Base-by-base conservation (phyloP, 2,329 filamentous ascomycete species). In the Penicillium fuscoglaucum region DNA sequence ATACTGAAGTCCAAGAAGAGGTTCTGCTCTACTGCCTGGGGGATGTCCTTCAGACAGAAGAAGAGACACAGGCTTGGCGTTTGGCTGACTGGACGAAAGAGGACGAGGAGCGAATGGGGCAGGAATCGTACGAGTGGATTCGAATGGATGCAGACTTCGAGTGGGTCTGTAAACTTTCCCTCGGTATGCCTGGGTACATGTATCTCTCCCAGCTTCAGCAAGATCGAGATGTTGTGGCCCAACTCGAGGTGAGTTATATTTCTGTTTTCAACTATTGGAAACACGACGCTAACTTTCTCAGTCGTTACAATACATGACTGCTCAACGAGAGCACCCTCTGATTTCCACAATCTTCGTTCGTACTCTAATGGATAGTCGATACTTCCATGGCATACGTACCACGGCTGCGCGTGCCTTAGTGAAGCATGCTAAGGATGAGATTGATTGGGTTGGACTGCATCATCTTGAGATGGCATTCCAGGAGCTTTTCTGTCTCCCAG, bases 91-190 rank as follows among this genome's bases (percentile, higher is more conserved):
- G 93, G 93, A 88, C 90, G 48, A 85, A 89, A 59, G 91, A 96
- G 55, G 91, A 93, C 17, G 93, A 98, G 74, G 84, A 89, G 37
- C 87, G 87, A 68, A 98, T 99, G 93, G 91, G 95, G 57, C 87
- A 92, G 63, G 95, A 99, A 72, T 96, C 91, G 0, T 99, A 97
- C 70, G 95, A 99, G 73, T 99, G 96, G 95, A 96, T 99, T 66
- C 89, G 95, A 21, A 90, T 98, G 78, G 95, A 99, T 74, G 93
- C 93, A 17, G 96, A 99, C 75, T 98, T 98, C 66, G 95, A 99
- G 74, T 99, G 95, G 95, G 88, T 97, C 58, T 95, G 90, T 75
- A 88, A 88, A 65, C 90, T 96, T 75, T 87, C 89, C 60, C 79
- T 89, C 49, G 88, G 88, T 62, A 91, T 97, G 83, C 91, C 91